Evolutionary conservation across 2,329 filamentous ascomycete species (phyloP), one percentile per base, ranked within the genome.

Genomic region (Conoideocrella luteorostrata): DNA sequence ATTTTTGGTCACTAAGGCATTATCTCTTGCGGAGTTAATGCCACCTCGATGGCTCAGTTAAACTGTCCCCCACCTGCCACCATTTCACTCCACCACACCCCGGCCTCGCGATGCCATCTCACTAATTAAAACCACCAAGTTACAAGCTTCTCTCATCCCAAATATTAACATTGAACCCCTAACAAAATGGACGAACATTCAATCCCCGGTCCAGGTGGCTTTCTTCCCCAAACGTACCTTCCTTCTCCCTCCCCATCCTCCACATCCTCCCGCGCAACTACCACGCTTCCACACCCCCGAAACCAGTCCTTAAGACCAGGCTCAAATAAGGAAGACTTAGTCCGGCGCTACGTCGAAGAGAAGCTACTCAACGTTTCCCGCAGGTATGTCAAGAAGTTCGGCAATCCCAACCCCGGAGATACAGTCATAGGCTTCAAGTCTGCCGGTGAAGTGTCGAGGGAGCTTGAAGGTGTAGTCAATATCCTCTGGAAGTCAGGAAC

Each of bases 401-500:
- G 69, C 33, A 58, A 64, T 1, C 58, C 66, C 0, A 66, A 71
- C 29, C 65, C 66, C 3, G 65, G 56, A 4, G 75, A 78, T 46
- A 64, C 70, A 11, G 62, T 76, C 2, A 58, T 68, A 2, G 77
- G 76, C 18, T 81, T 79, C 56, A 63, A 70, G 43, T 77, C 65
- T 41, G 86, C 91, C 60, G 71, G 69, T 39, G 83, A 90, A 56
- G 76, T 88, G 4, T 87, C 80, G 43, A 77, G 70, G 45, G 88
- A 95, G 56, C 63, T 95, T 1, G 85, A 90, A 44, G 72, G 74
- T 5, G 60, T 95, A 11, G 67, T 95, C 13, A 84, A 94, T 61
- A 76, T 94, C 7, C 66, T 95, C 5, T 97, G 91, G 91, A 76
- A 88, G 18, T 88, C 83, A 23, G 88, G 86, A 9, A 95, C 90